These are phyloP conservation scores for Ambrosia hybrid DNA, from an alignment of 140 eudicot genomes.

Conservation along the genomic window DNA sequence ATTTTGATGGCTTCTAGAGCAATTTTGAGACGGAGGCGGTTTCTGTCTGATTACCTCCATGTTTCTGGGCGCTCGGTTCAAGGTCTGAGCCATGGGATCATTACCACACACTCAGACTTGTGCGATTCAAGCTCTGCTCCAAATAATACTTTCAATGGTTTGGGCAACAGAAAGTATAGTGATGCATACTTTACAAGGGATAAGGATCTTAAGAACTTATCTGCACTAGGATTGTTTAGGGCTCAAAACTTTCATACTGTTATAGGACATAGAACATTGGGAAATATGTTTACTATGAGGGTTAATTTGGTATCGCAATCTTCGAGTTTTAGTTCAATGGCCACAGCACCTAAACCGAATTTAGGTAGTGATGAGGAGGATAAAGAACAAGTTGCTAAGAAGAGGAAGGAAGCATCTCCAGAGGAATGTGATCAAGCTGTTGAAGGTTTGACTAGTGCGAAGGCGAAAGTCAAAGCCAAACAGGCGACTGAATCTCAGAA, in stretches of 20 bases:
- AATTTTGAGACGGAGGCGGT: constrained; percentile 59
- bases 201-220: constrained; percentile 25
- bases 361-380: constrained; percentile 64
- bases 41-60: constrained; percentile 49
- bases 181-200: constrained; percentile 24
- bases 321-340: constrained; percentile 55
- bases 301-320: constrained; percentile 36
- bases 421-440: constrained; percentile 94
- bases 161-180: constrained; percentile 27
- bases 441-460: constrained; percentile 69
- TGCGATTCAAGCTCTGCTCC: constrained; percentile 39
- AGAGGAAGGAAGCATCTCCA: constrained; percentile 78
- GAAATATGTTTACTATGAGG: constrained; percentile 34
- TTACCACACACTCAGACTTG: constrained; percentile 38
- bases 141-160: constrained; percentile 14
- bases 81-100: constrained; percentile 44
- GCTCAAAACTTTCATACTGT: constrained; percentile 24
- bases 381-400: constrained; percentile 59
- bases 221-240: constrained; percentile 44
- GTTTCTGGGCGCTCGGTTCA: constrained; percentile 48
- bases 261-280: constrained; percentile 33
- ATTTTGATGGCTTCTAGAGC: constrained; percentile 69
- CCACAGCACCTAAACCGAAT: constrained; percentile 67
- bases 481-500: constrained; percentile 51
- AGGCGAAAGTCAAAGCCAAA: constrained; percentile 76